Conservation (phyloP, 768 basidiomycete genomes). For the Suillus placidus region DNA sequence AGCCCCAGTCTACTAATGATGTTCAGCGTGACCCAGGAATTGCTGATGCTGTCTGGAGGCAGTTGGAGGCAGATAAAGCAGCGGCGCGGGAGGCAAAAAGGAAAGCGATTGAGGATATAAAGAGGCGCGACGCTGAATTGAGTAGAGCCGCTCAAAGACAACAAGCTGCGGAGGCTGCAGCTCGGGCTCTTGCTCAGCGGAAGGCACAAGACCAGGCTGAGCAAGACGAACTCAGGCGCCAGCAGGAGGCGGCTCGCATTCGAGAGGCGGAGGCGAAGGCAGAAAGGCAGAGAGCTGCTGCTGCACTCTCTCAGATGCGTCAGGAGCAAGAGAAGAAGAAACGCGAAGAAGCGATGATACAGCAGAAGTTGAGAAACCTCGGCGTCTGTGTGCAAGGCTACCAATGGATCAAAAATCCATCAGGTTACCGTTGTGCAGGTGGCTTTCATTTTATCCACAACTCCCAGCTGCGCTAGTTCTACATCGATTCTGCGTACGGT, state of each 20-base stretch:
- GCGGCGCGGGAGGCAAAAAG: conserved; percentile 25
- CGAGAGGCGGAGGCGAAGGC: conserved; percentile 19
- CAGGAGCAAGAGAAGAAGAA: conserved; percentile 26
- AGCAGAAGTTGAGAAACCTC: conserved; percentile 44
- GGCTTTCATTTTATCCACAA: conserved; percentile 46
- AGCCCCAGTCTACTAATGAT: background rate
- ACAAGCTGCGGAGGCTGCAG: conserved; percentile 12
- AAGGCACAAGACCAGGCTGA: conserved; percentile 27
- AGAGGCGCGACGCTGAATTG: conserved; percentile 21
- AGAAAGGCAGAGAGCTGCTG: conserved; percentile 21
- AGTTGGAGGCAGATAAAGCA: conserved; percentile 44
- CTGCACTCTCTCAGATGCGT: conserved; percentile 35
- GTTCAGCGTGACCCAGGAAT: conserved; percentile 52
- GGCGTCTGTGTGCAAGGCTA: conserved; percentile 54
- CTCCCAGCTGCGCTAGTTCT: conserved; percentile 26
- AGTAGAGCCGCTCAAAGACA: conserved; percentile 20
- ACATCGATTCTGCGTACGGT: background rate
- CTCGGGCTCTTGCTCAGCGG: conserved; percentile 21
- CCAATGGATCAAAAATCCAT: conserved; percentile 42
- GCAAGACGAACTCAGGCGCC: conserved; percentile 21
- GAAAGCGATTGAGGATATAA: conserved; percentile 22
- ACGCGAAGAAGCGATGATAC: conserved; percentile 36
- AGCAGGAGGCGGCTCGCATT: conserved; percentile 22
- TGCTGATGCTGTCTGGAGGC: conserved; percentile 51
- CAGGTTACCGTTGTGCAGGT: conserved; percentile 50